Percentiles rank a stretch among this genome's conserved stretches.
phyloP scores from a whole-genome alignment of 495 filamentous ascomycete genomes.

The Podospora conica region DNA sequence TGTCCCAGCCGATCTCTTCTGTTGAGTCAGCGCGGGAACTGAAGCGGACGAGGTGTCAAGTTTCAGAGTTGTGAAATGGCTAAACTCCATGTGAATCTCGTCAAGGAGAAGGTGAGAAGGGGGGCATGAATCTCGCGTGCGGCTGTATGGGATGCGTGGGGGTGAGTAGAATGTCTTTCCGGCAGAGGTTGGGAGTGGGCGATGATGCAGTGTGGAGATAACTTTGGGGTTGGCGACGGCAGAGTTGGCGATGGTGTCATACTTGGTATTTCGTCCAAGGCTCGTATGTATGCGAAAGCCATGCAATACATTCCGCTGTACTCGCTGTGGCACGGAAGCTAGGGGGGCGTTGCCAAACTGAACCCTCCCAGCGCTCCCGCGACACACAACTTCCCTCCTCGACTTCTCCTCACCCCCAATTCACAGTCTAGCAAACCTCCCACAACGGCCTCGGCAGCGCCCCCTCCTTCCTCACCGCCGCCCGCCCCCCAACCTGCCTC shows the following conservation, averaged over 20 bases:
- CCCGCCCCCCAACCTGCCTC: neutral
- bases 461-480: neutral
- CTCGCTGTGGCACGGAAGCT: too few species aligned
- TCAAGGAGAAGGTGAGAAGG: neutral
- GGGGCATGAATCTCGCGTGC: neutral
- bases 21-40: neutral
- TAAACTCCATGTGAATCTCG: neutral
- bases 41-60: neutral
- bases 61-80: neutral
- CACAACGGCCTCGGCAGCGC: neutral
- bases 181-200: neutral
- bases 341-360: slow-evolving; percentile 46
- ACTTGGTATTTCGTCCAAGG: slow-evolving; percentile 18
- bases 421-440: neutral
- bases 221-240: neutral
- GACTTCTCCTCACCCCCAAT: too few species aligned
- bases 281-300: slow-evolving; percentile 46
- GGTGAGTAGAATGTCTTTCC: neutral
- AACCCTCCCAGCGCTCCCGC: slow-evolving; percentile 33
- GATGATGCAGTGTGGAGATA: neutral
- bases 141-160: neutral
- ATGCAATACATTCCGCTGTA: slow-evolving; percentile 50
- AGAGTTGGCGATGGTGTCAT: neutral
- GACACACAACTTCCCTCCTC: too few species aligned
- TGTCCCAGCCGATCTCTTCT: neutral